Evolutionary conservation across 176 grass and related monocot species (phyloP).

Genomic region (Carex pumila): DNA sequence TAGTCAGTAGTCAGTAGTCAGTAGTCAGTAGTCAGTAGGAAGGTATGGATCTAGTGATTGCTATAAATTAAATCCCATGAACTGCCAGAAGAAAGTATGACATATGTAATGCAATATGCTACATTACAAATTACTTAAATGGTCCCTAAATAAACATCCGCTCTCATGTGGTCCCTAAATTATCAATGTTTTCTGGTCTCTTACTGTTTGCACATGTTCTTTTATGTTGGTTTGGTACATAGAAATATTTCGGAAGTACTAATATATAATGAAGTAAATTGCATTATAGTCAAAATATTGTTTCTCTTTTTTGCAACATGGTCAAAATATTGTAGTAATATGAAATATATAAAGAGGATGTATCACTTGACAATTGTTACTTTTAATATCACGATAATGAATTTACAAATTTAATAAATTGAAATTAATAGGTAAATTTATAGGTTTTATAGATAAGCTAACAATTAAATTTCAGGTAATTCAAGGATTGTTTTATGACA

Average conservation of each 20-base stretch:
- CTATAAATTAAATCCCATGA: background rate
- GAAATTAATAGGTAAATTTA: too few relatives aligned
- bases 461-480: too few relatives aligned
- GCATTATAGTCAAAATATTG: too few relatives aligned
- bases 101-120: background rate
- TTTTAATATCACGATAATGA: too few relatives aligned
- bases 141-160: background rate
- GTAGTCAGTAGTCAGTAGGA: background rate
- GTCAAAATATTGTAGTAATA: too few relatives aligned
- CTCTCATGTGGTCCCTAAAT: constrained; percentile 2
- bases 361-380: too few relatives aligned
- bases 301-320: too few relatives aligned
- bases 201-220: background rate
- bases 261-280: too few relatives aligned
- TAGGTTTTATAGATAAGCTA: background rate
- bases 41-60: background rate
- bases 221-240: background rate
- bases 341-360: too few relatives aligned
- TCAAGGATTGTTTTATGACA: too few relatives aligned
- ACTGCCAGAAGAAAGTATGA: background rate
- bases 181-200: background rate
- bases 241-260: background rate
- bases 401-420: too few relatives aligned
- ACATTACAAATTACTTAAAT: background rate
- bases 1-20: background rate